phyloP scores from a whole-genome alignment of 352 stramenopile genomes.

The Pythium brachiatum region DNA sequence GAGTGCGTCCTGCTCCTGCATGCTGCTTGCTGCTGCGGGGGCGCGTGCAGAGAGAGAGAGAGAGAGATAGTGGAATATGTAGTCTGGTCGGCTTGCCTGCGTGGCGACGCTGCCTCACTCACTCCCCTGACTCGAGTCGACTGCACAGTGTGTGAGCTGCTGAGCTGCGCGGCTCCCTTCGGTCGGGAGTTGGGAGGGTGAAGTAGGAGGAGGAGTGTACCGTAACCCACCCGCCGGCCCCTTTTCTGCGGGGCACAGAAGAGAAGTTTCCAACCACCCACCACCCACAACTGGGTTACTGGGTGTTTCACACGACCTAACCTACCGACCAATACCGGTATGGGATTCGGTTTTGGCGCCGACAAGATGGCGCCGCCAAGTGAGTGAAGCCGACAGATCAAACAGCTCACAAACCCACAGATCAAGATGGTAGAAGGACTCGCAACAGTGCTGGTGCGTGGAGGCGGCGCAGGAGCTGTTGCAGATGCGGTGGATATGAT shows the following conservation, averaged over 20 bases:
- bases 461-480: neutral
- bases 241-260: conserved; percentile 11
- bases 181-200: neutral
- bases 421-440: conserved; percentile 24
- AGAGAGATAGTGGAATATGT: neutral
- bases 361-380: conserved; percentile 2
- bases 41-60: neutral
- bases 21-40: conserved; percentile 3
- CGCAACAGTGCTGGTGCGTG: conserved; percentile 52
- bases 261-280: conserved; percentile 8
- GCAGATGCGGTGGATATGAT: neutral
- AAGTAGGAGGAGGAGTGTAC: conserved; percentile 1
- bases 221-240: neutral
- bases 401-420: neutral
- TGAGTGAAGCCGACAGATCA: conserved; percentile 1
- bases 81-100: neutral
- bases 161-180: neutral
- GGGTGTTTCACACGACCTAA: conserved; percentile 13
- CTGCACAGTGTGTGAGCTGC: conserved; percentile 1
- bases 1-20: conserved; percentile 49
- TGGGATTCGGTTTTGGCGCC: neutral
- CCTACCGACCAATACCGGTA: conserved; percentile 2
- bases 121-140: conserved; percentile 3
- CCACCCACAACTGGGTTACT: conserved; percentile 11
- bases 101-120: neutral